These are phyloP conservation scores for Zygoascus flipseniorum DNA, from an alignment of 805 yeast species.

Conservation along the genomic window DNA sequence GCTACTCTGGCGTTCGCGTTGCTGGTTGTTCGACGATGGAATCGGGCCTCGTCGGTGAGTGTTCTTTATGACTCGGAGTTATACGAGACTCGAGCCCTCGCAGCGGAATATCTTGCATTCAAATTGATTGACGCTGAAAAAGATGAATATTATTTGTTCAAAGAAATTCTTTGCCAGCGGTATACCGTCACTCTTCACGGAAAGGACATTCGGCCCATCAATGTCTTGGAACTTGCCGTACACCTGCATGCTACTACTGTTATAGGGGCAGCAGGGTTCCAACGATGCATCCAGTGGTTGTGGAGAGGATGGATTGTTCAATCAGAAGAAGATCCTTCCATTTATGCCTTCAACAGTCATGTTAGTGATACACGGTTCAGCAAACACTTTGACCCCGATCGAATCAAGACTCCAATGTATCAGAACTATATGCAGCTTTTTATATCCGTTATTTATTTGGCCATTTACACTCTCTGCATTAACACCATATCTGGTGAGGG, in stretches of 20 bases:
- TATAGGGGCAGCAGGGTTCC: conserved; percentile 75
- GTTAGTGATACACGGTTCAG: conserved; percentile 45
- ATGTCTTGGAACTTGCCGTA: conserved; percentile 76
- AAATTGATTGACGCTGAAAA: conserved; percentile 54
- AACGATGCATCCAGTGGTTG: conserved; percentile 78
- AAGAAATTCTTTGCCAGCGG: conserved; percentile 69
- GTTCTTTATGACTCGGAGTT: conserved; percentile 65
- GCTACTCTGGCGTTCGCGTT: conserved; percentile 61
- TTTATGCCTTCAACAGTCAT: conserved; percentile 56
- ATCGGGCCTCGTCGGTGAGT: conserved; percentile 44
- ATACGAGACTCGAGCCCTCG: conserved; percentile 48
- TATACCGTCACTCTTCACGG: conserved; percentile 59
- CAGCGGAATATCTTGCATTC: conserved; percentile 71
- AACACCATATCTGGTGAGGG: conserved; percentile 29
- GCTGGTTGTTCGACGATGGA: conserved; percentile 75
- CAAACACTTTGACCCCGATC: conserved; percentile 69
- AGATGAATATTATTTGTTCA: conserved; percentile 40
- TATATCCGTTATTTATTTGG: conserved; percentile 55
- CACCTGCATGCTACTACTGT: conserved; percentile 74
- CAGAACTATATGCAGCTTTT: conserved; percentile 67
- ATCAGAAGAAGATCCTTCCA: conserved; percentile 56
- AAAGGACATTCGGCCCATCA: conserved; percentile 53
- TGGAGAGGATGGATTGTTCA: conserved; percentile 94
- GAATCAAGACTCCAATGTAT: conserved; percentile 78
- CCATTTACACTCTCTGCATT: conserved; percentile 53